phyloP scores from a whole-genome alignment of 768 basidiomycete species.

The Pleurotus ostreatus region DNA sequence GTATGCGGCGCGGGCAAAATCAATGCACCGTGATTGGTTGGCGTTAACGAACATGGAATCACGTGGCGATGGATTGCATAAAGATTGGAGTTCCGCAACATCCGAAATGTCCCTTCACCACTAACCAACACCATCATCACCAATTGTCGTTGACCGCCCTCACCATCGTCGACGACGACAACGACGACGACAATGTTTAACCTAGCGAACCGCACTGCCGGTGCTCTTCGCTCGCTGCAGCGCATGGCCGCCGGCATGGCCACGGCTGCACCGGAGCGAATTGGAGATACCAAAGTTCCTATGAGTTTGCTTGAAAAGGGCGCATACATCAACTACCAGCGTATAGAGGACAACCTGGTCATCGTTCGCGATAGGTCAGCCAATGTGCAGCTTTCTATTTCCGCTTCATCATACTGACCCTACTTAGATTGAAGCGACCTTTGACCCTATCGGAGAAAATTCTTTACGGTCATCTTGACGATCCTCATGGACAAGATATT shows the following conservation, averaged over 20 bases:
- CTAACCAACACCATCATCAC: conserved; percentile 15
- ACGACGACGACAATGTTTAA: conserved; percentile 43
- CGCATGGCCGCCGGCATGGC: conserved; percentile 70
- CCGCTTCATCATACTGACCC: conserved; percentile 8
- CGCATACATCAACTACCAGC: conserved; percentile 90
- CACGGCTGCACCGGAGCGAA: conserved; percentile 64
- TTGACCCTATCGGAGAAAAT: conserved; percentile 96
- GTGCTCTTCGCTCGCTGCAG: conserved; percentile 49
- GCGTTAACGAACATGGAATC: not conserved
- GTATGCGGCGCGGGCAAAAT: not conserved
- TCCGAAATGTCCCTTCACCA: conserved; percentile 7
- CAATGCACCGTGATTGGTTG: conserved; percentile 2
- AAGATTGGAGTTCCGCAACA: conserved; percentile 1
- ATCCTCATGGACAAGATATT: conserved; percentile 88
- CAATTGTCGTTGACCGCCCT: conserved; percentile 23
- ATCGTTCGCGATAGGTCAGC: conserved; percentile 77
- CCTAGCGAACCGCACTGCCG: conserved; percentile 48
- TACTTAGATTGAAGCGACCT: conserved; percentile 74
- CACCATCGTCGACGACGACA: conserved; percentile 21
- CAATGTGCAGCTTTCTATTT: not conserved
- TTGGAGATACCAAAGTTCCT: conserved; percentile 86
- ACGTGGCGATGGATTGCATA: not conserved
- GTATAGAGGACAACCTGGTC: conserved; percentile 95
- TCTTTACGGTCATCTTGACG: conserved; percentile 96
- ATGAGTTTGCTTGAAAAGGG: conserved; percentile 84